Conservation (phyloP, 768 basidiomycete species). For the Suillus plorans region DNA sequence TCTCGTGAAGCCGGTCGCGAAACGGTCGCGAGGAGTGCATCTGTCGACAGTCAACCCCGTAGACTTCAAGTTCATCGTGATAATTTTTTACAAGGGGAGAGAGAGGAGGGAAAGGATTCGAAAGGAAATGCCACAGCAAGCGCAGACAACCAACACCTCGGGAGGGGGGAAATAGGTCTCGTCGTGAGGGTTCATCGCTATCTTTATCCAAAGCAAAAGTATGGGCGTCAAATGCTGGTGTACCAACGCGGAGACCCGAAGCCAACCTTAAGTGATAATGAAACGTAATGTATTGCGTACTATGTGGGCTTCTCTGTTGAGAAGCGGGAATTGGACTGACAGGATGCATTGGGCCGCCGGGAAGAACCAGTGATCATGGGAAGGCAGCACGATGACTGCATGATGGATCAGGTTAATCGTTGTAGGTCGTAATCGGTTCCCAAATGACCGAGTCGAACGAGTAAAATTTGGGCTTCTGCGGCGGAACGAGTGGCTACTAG, state of each 20-base stretch:
- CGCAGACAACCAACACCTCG: not conserved
- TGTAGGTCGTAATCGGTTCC: not conserved
- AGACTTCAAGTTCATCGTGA: slow-evolving; percentile 31
- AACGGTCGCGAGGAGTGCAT: slow-evolving; percentile 30
- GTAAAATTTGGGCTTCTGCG: too few species aligned
- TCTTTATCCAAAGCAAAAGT: slow-evolving; percentile 4
- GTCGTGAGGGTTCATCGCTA: not conserved
- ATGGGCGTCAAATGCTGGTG: not conserved
- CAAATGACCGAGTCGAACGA: not conserved
- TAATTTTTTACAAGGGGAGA: not conserved
- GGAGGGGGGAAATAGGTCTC: not conserved
- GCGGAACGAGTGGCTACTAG: not conserved
- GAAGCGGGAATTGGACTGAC: not conserved
- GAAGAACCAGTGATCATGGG: not conserved
- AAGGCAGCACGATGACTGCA: not conserved
- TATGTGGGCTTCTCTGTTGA: not conserved
- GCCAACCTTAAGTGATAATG: slow-evolving; percentile 3
- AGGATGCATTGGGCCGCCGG: not conserved
- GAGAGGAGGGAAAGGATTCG: not conserved
- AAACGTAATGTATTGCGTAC: slow-evolving; percentile 5
- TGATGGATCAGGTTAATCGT: not conserved
- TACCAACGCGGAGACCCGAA: not conserved
- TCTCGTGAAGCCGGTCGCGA: slow-evolving; percentile 19
- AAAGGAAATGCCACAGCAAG: not conserved
- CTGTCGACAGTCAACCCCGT: slow-evolving; percentile 31